A percentile compares a stretch with the other conserved stretches of the same genome.
phyloP scores from a whole-genome alignment of 148 eudicot genomes.

The Chenopodium album region DNA sequence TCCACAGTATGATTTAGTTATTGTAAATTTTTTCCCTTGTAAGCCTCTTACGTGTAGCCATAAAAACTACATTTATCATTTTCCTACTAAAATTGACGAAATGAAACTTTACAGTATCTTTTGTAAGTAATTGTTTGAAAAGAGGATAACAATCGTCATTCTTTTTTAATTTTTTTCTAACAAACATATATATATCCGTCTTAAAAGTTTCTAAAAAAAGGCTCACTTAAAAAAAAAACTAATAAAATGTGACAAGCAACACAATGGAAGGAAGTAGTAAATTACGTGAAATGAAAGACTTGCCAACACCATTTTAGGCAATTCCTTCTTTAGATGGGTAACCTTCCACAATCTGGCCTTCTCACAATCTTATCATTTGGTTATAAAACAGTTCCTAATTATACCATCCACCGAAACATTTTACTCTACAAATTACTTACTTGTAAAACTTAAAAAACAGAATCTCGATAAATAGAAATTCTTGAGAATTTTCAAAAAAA shows the following conservation, averaged over 20 bases:
- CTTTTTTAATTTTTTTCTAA: too few relatives aligned
- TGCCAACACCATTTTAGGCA: background rate
- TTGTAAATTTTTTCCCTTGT: too few relatives aligned
- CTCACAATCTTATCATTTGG: background rate
- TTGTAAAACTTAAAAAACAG: background rate
- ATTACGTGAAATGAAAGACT: background rate
- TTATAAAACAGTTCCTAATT: background rate
- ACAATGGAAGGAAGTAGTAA: background rate
- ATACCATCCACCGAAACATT: background rate
- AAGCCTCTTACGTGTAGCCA: too few relatives aligned
- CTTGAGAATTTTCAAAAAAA: background rate
- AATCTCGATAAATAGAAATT: background rate
- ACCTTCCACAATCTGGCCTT: constrained; percentile 4
- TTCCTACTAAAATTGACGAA: too few relatives aligned
- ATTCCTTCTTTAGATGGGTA: constrained; percentile 23
- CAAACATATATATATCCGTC: too few relatives aligned
- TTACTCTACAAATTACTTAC: too few relatives aligned
- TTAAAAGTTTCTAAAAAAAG: background rate
- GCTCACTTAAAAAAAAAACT: background rate
- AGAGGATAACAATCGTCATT: too few relatives aligned
- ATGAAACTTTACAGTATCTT: too few relatives aligned
- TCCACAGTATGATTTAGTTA: too few relatives aligned
- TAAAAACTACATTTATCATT: too few relatives aligned
- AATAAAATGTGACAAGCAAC: background rate
- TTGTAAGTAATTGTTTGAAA: too few relatives aligned